phyloP scores from a whole-genome alignment of 345 rosid genomes.

The Camelina hispida region DNA sequence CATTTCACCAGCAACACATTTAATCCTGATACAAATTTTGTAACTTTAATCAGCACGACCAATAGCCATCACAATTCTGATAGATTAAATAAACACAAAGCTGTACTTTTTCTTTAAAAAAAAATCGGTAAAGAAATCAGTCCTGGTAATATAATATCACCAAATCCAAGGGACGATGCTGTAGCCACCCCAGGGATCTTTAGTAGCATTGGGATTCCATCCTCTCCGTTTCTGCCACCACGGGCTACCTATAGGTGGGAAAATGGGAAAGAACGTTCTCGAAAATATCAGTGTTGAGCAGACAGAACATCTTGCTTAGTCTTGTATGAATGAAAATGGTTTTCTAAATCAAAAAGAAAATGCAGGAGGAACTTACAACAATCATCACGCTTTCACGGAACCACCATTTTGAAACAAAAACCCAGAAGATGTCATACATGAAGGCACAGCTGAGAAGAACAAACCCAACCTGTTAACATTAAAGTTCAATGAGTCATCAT shows the following conservation, averaged over 20 bases:
- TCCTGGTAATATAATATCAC: constrained; percentile 96
- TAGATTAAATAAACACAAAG: too few relatives aligned
- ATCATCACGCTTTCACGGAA: constrained; percentile 99
- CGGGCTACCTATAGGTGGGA: constrained; percentile 79
- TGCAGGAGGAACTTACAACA: constrained; percentile 62
- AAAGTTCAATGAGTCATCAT: too few relatives aligned
- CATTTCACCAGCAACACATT: too few relatives aligned
- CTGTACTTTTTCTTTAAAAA: too few relatives aligned
- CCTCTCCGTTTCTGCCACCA: constrained; percentile 93
- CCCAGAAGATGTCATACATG: constrained; percentile 99
- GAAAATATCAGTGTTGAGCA: constrained; percentile 9
- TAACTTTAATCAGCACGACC: too few relatives aligned
- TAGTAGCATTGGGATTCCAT: constrained; percentile 94
- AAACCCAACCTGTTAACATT: constrained; percentile 79
- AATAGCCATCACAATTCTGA: too few relatives aligned
- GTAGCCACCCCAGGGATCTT: constrained; percentile 99
- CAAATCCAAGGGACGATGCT: constrained; percentile 97
- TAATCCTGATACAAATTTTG: too few relatives aligned
- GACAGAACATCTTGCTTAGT: constrained; percentile 5
- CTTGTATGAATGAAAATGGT: constrained; percentile 24
- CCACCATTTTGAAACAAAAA: constrained; percentile 92
- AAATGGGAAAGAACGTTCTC: constrained; percentile 1
- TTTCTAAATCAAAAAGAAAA: not conserved
- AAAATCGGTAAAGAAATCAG: constrained; percentile 22
- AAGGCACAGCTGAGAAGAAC: constrained; percentile 95